Conservation (phyloP, 768 basidiomycete genomes). For the Grammothele lineata region DNA sequence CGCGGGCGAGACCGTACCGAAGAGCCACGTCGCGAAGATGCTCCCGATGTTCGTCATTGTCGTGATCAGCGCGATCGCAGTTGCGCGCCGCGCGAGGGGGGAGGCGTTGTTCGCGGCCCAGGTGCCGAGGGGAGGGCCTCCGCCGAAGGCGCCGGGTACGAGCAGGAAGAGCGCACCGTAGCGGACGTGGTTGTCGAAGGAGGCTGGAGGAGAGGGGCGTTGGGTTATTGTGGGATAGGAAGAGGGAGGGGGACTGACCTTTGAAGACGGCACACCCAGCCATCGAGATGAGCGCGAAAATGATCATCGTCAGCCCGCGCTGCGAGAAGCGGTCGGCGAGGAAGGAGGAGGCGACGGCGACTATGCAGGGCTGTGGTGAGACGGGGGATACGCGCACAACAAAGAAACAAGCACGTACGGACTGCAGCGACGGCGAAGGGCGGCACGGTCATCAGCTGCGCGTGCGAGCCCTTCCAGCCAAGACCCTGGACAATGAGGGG, state of each 20-base stretch:
- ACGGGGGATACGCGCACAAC: too few relatives aligned
- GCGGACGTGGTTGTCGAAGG: constrained; percentile 34
- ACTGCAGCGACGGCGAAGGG: constrained; percentile 28
- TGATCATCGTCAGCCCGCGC: constrained; percentile 44
- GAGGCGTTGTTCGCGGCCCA: constrained; percentile 63
- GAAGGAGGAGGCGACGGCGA: constrained; percentile 37
- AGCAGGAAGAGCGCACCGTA: constrained; percentile 57
- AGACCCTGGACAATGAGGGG: constrained; percentile 25
- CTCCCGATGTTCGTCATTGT: constrained; percentile 57
- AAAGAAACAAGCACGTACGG: constrained; percentile 6
- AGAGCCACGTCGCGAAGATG: constrained; percentile 57
- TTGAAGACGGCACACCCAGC: constrained; percentile 55
- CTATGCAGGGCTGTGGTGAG: constrained; percentile 17
- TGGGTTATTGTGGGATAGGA: too few relatives aligned
- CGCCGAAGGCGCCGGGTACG: constrained; percentile 47
- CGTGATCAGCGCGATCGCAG: constrained; percentile 54
- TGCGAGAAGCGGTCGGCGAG: constrained; percentile 50
- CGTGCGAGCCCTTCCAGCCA: constrained; percentile 22
- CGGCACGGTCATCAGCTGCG: constrained; percentile 31
- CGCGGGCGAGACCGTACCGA: constrained; percentile 44
- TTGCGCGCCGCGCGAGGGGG: constrained; percentile 53
- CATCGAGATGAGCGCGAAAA: constrained; percentile 38
- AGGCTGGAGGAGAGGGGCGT: constrained; percentile 15
- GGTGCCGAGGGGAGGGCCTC: constrained; percentile 48
- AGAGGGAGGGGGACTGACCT: constrained; percentile 31